Evolutionary conservation across 805 yeast species (phyloP).

Genomic region (Candida wancherniae): DNA sequence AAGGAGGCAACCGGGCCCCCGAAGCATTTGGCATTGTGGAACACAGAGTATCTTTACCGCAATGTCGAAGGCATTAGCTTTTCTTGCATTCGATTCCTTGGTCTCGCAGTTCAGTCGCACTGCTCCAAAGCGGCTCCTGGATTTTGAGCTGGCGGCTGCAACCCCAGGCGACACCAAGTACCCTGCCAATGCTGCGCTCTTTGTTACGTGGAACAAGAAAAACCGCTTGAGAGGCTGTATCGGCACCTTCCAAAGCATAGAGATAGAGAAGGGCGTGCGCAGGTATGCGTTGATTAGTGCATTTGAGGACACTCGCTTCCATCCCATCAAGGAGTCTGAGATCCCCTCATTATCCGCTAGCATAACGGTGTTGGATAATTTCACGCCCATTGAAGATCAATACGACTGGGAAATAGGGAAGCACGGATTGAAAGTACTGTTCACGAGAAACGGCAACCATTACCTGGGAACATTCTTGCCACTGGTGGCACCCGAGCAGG

Average conservation of each 20-base stretch:
- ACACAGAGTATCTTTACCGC: too few species aligned
- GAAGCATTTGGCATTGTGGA: too few species aligned
- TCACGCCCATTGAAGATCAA: slow-evolving; percentile 47
- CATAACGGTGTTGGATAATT: slow-evolving; percentile 64
- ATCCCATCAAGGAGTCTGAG: slow-evolving; percentile 56
- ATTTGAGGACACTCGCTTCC: slow-evolving; percentile 71
- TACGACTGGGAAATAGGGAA: slow-evolving; percentile 76
- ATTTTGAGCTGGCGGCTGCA: too few species aligned
- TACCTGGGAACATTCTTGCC: slow-evolving; percentile 85
- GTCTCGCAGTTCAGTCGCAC: slow-evolving; percentile 15
- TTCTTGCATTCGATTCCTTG: slow-evolving; percentile 35
- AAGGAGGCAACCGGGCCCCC: too few species aligned
- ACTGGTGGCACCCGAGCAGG: slow-evolving; percentile 82
- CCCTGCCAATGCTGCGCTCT: slow-evolving; percentile 48
- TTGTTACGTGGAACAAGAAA: slow-evolving; percentile 78
- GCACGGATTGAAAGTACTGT: slow-evolving; percentile 71
- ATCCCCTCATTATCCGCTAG: slow-evolving; percentile 48
- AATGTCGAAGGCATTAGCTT: slow-evolving; percentile 37
- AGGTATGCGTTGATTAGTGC: slow-evolving; percentile 62
- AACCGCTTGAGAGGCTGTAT: slow-evolving; percentile 79
- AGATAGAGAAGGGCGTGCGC: slow-evolving; percentile 53
- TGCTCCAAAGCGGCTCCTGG: slow-evolving; percentile 9
- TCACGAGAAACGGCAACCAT: slow-evolving; percentile 34
- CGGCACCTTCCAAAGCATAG: slow-evolving; percentile 69
- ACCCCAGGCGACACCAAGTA: too few species aligned